Conservation (phyloP, 495 filamentous ascomycete genomes). For the Jackrogersella minutella region DNA sequence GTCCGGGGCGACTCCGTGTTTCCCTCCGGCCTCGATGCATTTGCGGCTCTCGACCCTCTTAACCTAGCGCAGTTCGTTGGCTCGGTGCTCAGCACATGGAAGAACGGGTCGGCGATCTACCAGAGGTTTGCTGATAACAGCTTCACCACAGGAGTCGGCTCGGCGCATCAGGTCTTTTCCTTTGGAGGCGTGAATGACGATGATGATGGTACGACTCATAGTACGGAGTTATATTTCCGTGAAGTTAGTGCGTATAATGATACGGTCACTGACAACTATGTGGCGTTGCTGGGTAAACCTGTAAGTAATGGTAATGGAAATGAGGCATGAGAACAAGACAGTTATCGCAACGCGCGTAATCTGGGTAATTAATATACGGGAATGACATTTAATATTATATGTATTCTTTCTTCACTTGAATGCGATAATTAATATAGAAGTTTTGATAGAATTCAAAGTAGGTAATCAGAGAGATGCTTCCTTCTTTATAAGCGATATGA, state of each 20-base stretch:
- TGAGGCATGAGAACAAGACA: background rate
- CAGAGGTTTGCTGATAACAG: constrained; percentile 55
- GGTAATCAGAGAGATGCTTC: too few species aligned
- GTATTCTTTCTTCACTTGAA: too few species aligned
- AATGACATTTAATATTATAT: background rate
- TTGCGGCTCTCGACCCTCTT: constrained; percentile 28
- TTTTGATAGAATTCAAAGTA: too few species aligned
- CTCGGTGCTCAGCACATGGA: constrained; percentile 57
- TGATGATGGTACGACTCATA: constrained; percentile 20
- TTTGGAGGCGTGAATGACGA: constrained; percentile 49
- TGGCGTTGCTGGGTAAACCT: constrained; percentile 18
- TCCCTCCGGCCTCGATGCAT: constrained; percentile 64
- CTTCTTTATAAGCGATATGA: background rate
- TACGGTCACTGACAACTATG: constrained; percentile 31
- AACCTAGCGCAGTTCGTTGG: constrained; percentile 45
- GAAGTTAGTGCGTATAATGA: constrained; percentile 45
- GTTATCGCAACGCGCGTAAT: too few species aligned
- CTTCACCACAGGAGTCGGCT: constrained; percentile 59
- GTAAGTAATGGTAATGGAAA: background rate
- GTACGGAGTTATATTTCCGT: constrained; percentile 46
- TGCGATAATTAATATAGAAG: background rate
- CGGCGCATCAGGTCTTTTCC: constrained; percentile 62
- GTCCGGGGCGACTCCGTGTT: constrained; percentile 67
- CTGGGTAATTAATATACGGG: background rate
- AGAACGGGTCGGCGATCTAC: constrained; percentile 65